Base-by-base conservation (phyloP, 768 basidiomycete genomes). In the Phanerodontia chrysosporium region DNA sequence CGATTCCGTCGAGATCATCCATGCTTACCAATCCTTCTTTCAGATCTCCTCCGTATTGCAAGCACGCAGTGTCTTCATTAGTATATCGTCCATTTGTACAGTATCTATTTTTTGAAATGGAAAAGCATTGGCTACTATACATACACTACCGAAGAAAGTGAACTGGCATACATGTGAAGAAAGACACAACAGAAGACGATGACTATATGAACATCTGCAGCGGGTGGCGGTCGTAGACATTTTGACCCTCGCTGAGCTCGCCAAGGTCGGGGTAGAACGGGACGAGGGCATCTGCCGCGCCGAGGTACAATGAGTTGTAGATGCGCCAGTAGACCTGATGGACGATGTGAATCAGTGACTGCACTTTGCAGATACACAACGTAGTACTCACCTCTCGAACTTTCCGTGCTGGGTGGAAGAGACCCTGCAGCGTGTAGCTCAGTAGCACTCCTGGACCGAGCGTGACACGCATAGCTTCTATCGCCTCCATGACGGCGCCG, bases 381-480 rank as follows among this genome's bases (percentile, higher is more conserved):
- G 10, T 21, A 53, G 16, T 22, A 69, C 80, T 62, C 65, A 96
- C 93, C 78, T 99, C 97, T 57, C 97, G 83, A 24, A 99, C 97
- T 72, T 96, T 95, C 59, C 97, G 80, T 3, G 97, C 95, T 0
- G 97, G 97, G 67, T 99, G 97, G 84, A 95, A 98, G 55, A 99
- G 76, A 3, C 97, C 97, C 70, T 97, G 95, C 5, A 98, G 77
- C 42, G 92, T 87, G 70, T 98, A 98, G 70, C 89, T 91, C 58
- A 98, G 78, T 49, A 99, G 76, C 7, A 97, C 83, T 35, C 97
- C 96, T 0, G 96, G 94, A 1, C 97, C 97, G 44, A 98, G 78
- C 8, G 95, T 94, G 44, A 98, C 90, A 24, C 95, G 83, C 95
- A 98, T 98, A 1, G 92, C 92, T 74, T 98, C 97, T 66, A 99